A percentile compares a stretch with the other conserved stretches of the same genome.
These are phyloP conservation scores for Hordeum vulgare DNA, from an alignment of 176 grass and related monocot species.

Conservation along the genomic window MorexV3_pseudomolecules_assembly NC_058518.1:108275961-108276460, in stretches of 20 bases:
- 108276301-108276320: neutral
- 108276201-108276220: neutral
- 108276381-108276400: neutral
- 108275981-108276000: conserved; percentile 13
- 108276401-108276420: neutral
- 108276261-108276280: neutral
- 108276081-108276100: no score
- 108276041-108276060: conserved; percentile 41
- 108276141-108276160: no score
- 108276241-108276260: neutral
- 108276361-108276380: neutral
- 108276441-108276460: neutral
- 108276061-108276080: no score
- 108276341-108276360: neutral
- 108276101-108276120: no score
- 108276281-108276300: neutral
- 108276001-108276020: neutral
- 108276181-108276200: neutral
- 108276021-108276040: conserved; percentile 21
- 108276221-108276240: neutral
- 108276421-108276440: neutral
- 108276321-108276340: neutral
- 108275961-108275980: conserved; percentile 53
- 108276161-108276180: neutral
- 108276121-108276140: no score